phyloP scores from a whole-genome alignment of 352 stramenopile genomes.

The Pelagophyceae sp. region DNA sequence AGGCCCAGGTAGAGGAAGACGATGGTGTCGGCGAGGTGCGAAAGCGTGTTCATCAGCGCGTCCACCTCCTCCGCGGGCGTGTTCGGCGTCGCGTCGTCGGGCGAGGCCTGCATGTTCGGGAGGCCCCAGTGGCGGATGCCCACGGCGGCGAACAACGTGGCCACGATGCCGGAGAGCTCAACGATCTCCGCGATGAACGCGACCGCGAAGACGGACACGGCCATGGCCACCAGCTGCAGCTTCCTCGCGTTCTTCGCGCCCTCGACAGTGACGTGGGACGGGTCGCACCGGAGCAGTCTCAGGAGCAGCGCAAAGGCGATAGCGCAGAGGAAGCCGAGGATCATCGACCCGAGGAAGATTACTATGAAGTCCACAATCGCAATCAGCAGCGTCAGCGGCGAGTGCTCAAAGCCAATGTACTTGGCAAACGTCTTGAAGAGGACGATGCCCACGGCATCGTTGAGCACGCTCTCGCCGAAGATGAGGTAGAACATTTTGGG shows the following conservation, averaged over 20 bases:
- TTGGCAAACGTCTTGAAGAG: conserved; percentile 81
- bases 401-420: conserved; percentile 75
- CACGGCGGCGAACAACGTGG: conserved; percentile 81
- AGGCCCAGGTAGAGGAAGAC: conserved; percentile 85
- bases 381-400: conserved; percentile 38
- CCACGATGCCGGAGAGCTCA: conserved; percentile 67
- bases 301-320: conserved; percentile 71
- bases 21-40: conserved; percentile 75
- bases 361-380: conserved; percentile 69
- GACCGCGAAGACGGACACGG: conserved; percentile 46
- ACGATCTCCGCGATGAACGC: conserved; percentile 47
- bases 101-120: conserved; percentile 56
- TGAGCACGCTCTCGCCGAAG: conserved; percentile 86
- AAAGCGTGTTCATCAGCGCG: conserved; percentile 70
- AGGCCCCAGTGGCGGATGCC: conserved; percentile 75
- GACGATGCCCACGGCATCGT: conserved; percentile 83
- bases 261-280: no score
- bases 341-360: conserved; percentile 69
- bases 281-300: conserved; percentile 45
- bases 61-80: conserved; percentile 28
- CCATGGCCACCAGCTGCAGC: conserved; percentile 60
- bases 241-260: conserved; percentile 50
- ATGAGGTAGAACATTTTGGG: conserved; percentile 85
- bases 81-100: conserved; percentile 17
- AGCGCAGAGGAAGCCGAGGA: conserved; percentile 70